Evolutionary conservation across 2,329 filamentous ascomycete species (phyloP).

Genomic region (Diaporthe citriasiana): DNA sequence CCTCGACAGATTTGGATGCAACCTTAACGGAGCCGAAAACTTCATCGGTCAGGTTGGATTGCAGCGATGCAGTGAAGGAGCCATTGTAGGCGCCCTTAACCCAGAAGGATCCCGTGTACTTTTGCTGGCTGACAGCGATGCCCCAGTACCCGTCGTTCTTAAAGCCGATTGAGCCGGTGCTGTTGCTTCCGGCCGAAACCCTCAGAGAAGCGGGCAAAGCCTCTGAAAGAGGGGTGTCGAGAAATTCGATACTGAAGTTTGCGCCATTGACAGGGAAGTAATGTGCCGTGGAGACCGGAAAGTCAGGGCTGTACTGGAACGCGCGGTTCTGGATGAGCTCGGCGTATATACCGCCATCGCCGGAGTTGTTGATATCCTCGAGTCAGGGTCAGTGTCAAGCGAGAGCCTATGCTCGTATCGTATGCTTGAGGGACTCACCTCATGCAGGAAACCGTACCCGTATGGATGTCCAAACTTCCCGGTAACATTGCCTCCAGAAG

Average conservation of each 20-base stretch:
- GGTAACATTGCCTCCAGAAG: conserved; percentile 54
- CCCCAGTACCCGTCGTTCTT: conserved; percentile 71
- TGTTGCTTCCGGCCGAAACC: conserved; percentile 52
- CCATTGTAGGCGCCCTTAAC: conserved; percentile 65
- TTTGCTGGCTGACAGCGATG: conserved; percentile 63
- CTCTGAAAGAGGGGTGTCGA: conserved; percentile 62
- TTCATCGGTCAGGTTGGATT: conserved; percentile 60
- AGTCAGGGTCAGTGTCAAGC: neutral
- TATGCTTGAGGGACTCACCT: conserved; percentile 46
- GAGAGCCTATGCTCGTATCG: neutral
- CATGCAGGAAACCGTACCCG: conserved; percentile 55
- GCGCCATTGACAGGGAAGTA: conserved; percentile 61
- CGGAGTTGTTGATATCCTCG: conserved; percentile 76
- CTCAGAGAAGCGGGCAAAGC: conserved; percentile 66
- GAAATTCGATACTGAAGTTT: conserved; percentile 61
- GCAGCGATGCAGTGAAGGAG: conserved; percentile 61
- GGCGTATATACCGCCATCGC: conserved; percentile 80
- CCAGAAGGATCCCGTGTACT: conserved; percentile 66
- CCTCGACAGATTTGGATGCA: conserved; percentile 55
- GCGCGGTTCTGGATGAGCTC: conserved; percentile 79
- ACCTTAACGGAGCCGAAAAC: conserved; percentile 63
- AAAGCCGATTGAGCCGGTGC: conserved; percentile 58
- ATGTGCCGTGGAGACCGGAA: conserved; percentile 58
- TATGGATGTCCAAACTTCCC: conserved; percentile 52
- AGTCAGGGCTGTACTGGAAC: conserved; percentile 70